Conservation (phyloP, 1,284 basidiomycete genomes). For the Ceratobasidium sp. region DNA sequence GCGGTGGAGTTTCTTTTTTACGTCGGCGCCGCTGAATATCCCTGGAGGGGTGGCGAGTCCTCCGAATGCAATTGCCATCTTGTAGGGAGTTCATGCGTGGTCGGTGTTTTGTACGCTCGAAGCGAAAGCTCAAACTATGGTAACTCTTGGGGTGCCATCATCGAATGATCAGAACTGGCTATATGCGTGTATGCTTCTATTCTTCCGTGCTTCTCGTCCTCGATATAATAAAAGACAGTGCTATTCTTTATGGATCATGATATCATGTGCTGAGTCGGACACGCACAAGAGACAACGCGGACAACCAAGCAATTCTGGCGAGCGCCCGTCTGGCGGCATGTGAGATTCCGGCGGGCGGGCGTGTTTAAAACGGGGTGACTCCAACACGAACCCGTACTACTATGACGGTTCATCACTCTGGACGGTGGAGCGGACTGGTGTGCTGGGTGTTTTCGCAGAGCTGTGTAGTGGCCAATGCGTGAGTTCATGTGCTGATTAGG, state of each 20-base stretch:
- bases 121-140: no score
- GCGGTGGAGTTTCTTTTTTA: constrained; percentile 53
- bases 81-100: constrained; percentile 44
- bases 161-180: neutral
- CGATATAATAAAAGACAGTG: neutral
- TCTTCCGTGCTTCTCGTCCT: neutral
- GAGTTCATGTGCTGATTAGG: neutral
- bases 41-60: constrained; percentile 53
- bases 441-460: constrained; percentile 27
- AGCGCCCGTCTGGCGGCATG: neutral
- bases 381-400: neutral
- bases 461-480: constrained; percentile 21
- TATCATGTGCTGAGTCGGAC: neutral
- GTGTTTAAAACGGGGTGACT: neutral
- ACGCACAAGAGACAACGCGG: neutral
- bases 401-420: no score
- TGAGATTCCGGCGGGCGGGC: neutral
- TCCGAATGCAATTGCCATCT: constrained; percentile 52
- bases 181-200: neutral
- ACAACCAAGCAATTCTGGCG: no score
- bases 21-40: constrained; percentile 50
- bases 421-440: neutral
- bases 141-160: no score
- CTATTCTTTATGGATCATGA: no score
- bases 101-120: no score